Evolutionary conservation across 2,329 filamentous ascomycete genomes (phyloP).

Genomic region (Arthrobotrys entomopaga): DNA sequence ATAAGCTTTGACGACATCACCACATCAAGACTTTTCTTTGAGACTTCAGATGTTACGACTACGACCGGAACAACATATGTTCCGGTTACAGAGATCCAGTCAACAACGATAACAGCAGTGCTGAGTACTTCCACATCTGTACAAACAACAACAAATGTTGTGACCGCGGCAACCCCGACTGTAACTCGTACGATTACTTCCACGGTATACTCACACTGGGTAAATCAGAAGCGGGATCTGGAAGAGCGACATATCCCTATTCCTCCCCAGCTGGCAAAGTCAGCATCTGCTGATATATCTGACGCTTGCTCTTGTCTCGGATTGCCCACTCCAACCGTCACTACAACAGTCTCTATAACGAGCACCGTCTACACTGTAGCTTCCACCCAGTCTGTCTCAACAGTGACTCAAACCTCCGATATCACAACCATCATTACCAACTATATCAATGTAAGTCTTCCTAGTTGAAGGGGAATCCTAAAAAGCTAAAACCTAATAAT

Average conservation of each 20-base stretch:
- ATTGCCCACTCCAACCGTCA: conserved; percentile 27
- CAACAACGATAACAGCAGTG: conserved; percentile 21
- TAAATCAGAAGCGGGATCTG: conserved; percentile 9
- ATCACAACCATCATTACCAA: conserved; percentile 16
- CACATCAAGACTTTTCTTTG: conserved; percentile 12
- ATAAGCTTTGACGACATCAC: conserved; percentile 6
- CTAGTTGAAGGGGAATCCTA: not conserved
- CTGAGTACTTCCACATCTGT: conserved; percentile 14
- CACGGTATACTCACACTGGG: conserved; percentile 7
- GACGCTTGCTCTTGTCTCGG: conserved; percentile 33
- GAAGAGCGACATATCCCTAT: conserved; percentile 13
- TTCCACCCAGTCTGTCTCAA: conserved; percentile 18
- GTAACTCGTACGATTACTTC: conserved; percentile 18
- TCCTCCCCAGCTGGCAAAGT: conserved; percentile 9
- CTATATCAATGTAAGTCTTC: conserved; percentile 18
- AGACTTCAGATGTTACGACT: conserved; percentile 21
- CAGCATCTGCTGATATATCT: conserved; percentile 27
- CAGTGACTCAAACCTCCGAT: conserved; percentile 17
- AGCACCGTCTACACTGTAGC: conserved; percentile 18
- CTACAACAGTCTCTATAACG: conserved; percentile 6
- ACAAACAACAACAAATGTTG: conserved; percentile 11
- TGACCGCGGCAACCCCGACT: conserved; percentile 10
- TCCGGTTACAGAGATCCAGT: conserved; percentile 16
- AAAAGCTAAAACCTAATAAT: not conserved
- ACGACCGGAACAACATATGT: conserved; percentile 26